A percentile compares a stretch with the other conserved stretches of the same genome.
phyloP scores from a whole-genome alignment of 306 rosid species.

The Carpinus viminea region DNA sequence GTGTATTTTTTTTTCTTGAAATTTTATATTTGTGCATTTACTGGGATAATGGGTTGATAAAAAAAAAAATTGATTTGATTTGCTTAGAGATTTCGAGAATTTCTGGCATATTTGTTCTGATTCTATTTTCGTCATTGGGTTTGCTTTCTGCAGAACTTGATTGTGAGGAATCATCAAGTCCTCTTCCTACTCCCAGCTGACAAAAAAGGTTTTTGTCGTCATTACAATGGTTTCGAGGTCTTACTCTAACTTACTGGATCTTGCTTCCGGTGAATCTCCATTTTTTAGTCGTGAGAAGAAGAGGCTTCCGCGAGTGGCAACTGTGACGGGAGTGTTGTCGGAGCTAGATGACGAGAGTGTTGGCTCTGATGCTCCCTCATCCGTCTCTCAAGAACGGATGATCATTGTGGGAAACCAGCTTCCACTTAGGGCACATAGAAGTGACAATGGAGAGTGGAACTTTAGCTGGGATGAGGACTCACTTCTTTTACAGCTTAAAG shows the following conservation, averaged over 20 bases:
- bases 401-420: constrained; percentile 89
- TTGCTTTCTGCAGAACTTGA: constrained; percentile 22
- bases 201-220: constrained; percentile 13
- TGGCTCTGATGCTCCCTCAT: constrained; percentile 81
- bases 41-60: background rate
- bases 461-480: constrained; percentile 90
- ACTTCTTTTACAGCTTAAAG: constrained; percentile 83
- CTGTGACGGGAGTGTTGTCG: constrained; percentile 80
- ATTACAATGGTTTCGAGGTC: constrained; percentile 78
- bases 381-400: constrained; percentile 75
- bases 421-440: constrained; percentile 54
- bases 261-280: constrained; percentile 69
- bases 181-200: constrained; percentile 25
- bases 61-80: background rate
- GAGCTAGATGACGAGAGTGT: constrained; percentile 82
- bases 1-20: no score
- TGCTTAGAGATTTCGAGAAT: constrained; percentile 31
- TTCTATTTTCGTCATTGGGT: background rate
- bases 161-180: constrained; percentile 30
- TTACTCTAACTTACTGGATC: constrained; percentile 81
- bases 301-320: constrained; percentile 81
- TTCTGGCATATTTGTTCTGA: constrained; percentile 4
- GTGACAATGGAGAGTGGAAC: constrained; percentile 58
- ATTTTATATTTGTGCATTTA: background rate
- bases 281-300: constrained; percentile 64